Evolutionary conservation across 148 eudicot species (phyloP).

Genomic region (Vaccinium myrtillus): DNA sequence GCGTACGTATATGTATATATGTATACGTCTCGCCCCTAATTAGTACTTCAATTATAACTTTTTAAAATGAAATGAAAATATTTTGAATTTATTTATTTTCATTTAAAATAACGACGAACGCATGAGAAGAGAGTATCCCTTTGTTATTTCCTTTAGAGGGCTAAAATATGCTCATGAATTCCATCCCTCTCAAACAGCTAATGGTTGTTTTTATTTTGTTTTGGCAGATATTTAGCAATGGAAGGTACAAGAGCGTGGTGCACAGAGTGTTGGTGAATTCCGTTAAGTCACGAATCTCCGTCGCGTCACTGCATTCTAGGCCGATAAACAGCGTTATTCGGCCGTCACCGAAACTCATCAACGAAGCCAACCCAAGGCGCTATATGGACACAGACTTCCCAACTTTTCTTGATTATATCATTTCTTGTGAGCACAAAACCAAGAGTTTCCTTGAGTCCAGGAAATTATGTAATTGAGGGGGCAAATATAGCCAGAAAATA

Average conservation of each 20-base stretch:
- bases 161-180: not conserved
- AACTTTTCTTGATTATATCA: slow-evolving; percentile 52
- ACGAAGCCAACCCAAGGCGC: slow-evolving; percentile 57
- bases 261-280: slow-evolving; percentile 76
- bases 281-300: slow-evolving; percentile 49
- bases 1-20: not conserved
- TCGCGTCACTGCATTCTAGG: slow-evolving; percentile 73
- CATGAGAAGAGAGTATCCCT: not conserved
- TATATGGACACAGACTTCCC: slow-evolving; percentile 78
- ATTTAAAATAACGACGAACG: not conserved
- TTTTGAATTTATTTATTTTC: not conserved
- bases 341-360: slow-evolving; percentile 61
- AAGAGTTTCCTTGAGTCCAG: slow-evolving; percentile 73
- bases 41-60: not conserved
- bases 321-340: slow-evolving; percentile 42
- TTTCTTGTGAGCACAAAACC: slow-evolving; percentile 55
- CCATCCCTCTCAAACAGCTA: not conserved
- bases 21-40: no score
- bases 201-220: not conserved
- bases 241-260: slow-evolving; percentile 81
- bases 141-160: not conserved
- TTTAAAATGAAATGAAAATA: no score
- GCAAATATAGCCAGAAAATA: not conserved
- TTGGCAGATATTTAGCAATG: slow-evolving; percentile 91
- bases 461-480: slow-evolving; percentile 15